Evolutionary conservation across 1,139 yeast genomes (phyloP).

Genomic region (Candida sp.): DNA sequence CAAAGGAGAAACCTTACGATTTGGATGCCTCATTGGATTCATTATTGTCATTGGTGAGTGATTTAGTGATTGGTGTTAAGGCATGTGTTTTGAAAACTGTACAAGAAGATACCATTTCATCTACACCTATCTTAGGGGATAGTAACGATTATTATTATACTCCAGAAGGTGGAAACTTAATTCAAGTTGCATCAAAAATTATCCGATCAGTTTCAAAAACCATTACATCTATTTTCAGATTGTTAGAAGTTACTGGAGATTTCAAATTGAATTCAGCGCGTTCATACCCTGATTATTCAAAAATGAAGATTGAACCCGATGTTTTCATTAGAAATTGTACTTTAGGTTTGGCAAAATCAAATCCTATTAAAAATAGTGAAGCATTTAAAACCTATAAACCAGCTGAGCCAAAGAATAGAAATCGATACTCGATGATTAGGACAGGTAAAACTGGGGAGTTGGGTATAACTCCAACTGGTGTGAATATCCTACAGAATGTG

Average conservation of each 20-base stretch:
- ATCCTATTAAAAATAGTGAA: constrained; percentile 24
- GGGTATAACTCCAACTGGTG: constrained; percentile 57
- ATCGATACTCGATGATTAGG: constrained; percentile 60
- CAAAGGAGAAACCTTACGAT: constrained; percentile 38
- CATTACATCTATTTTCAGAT: constrained; percentile 38
- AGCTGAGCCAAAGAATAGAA: constrained; percentile 14
- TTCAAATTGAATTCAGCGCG: constrained; percentile 64
- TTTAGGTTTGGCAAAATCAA: constrained; percentile 51
- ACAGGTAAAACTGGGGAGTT: constrained; percentile 54
- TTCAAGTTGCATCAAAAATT: constrained; percentile 63
- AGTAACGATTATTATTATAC: constrained; percentile 49
- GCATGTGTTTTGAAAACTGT: constrained; percentile 54
- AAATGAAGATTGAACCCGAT: constrained; percentile 56
- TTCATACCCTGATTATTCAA: constrained; percentile 68
- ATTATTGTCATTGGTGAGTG: constrained; percentile 58
- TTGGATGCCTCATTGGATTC: constrained; percentile 58
- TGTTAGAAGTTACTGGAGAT: constrained; percentile 61
- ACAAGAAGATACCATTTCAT: constrained; percentile 34
- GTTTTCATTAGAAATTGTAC: constrained; percentile 64
- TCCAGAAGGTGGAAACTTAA: constrained; percentile 63
- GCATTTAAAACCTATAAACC: constrained; percentile 9
- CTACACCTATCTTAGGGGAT: constrained; percentile 8
- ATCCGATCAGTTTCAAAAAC: constrained; percentile 53
- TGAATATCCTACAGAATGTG: constrained; percentile 49
- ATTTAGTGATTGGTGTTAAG: constrained; percentile 63